These are phyloP conservation scores for Fonsecaea erecta DNA, from an alignment of 2,329 filamentous ascomycete species.

Conservation along the genomic window DNA sequence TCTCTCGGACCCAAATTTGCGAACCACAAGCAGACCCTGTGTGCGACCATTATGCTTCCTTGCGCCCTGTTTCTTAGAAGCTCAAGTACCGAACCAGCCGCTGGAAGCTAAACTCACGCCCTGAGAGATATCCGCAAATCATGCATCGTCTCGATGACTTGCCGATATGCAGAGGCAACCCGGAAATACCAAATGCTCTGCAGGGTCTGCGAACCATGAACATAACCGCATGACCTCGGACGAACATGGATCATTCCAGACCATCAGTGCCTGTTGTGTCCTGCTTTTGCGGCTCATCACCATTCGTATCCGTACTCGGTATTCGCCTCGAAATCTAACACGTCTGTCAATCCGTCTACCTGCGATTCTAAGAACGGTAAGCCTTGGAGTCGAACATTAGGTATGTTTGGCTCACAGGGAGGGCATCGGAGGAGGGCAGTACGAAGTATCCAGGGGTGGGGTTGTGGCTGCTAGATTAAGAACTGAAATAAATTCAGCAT, in stretches of 20 bases:
- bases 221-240: not conserved
- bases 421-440: not conserved
- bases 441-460: not conserved
- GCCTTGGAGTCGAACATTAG: not conserved
- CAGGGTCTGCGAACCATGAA: not conserved
- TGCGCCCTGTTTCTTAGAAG: slow-evolving; percentile 13
- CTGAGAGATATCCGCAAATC: not conserved
- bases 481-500: not conserved
- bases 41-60: not conserved
- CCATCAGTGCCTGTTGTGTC: not conserved
- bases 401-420: not conserved
- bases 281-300: not conserved
- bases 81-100: not conserved
- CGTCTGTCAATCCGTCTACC: not conserved
- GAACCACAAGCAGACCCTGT: not conserved
- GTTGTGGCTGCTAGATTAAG: not conserved
- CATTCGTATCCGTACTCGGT: not conserved
- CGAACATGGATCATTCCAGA: not conserved
- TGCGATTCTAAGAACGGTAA: not conserved
- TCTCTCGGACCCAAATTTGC: not conserved
- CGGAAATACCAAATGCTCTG: not conserved
- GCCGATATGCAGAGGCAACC: not conserved
- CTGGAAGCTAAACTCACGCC: not conserved
- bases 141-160: not conserved
- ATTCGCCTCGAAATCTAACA: not conserved